Conservation (phyloP, 495 filamentous ascomycete species). For the Cenococcum geophilum region DNA sequence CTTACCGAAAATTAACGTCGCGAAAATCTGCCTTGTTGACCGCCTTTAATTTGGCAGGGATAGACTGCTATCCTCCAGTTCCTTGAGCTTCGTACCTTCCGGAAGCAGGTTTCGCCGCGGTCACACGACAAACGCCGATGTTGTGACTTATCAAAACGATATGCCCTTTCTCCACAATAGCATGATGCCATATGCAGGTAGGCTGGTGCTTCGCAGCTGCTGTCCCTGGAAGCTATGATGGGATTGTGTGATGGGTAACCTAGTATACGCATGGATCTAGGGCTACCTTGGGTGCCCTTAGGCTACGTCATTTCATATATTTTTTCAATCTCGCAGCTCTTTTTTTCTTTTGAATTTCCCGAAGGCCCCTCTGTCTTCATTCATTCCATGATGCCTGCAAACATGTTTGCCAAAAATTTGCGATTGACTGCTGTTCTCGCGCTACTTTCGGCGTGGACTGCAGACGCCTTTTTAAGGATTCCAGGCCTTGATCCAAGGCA, state of each 20-base stretch:
- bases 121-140: neutral
- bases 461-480: neutral
- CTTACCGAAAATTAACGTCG: too few species aligned
- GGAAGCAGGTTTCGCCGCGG: neutral
- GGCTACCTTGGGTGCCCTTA: neutral
- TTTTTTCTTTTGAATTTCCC: neutral
- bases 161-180: neutral
- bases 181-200: neutral
- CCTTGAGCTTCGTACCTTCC: neutral
- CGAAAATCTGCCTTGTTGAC: too few species aligned
- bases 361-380: neutral
- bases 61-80: neutral
- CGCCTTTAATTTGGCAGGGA: neutral
- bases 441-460: neutral
- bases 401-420: neutral
- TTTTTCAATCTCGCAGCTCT: neutral
- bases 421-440: neutral
- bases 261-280: neutral
- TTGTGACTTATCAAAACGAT: neutral
- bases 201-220: neutral
- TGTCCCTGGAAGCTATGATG: neutral
- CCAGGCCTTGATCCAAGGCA: neutral
- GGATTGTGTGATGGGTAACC: neutral
- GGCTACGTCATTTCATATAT: neutral
- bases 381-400: neutral